Evolutionary conservation across 73 alveolate species (phyloP), one percentile per base, ranked within the genome.

Genomic region (Paramecium caudatum): DNA sequence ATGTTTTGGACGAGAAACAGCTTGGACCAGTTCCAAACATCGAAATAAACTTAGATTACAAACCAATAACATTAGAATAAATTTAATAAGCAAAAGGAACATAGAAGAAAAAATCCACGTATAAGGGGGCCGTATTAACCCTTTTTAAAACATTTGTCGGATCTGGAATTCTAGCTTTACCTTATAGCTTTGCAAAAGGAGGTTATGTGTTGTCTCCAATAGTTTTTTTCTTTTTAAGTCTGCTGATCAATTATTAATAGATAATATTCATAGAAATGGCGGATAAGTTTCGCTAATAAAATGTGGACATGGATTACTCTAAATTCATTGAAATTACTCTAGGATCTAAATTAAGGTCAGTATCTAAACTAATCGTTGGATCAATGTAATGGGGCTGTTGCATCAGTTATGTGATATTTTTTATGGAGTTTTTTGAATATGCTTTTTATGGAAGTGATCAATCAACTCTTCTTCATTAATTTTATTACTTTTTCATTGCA

Each of bases 371-470:
- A 47, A 41, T 86, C 21, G 27, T 86, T 3, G 70, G 49, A 4
- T 36, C 34, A 25, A 62, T 86, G 82, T 63, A 86, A 25, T 70
- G 74, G 36, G 93, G 93, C 6, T 61, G 87, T 21, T 86, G 93
- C 7, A 86, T 86, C 19, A 86, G 93, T 25, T 86, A 86, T 86
- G 80, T 86, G 19, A 86, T 86, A 33, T 86, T 86, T 50, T 86
- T 86, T 46, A 63, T 86, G 70, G 84, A 86, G 30, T 86, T 86
- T 45, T 78, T 86, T 41, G 93, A 86, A 25, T 37, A 36, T 8
- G 93, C 84, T 16, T 41, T 86, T 69, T 70, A 63, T 23, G 46
- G 46, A n/a, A 78, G 37, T 39, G 61, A 33, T 7, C 10, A 30
- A 5, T 32, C 46, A 16, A 17, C 74, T 4, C 46, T 48, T 36